Percentiles rank a stretch among this genome's conserved stretches.
These are phyloP conservation scores for Kodamaea kaohsiungensis DNA, from an alignment of 805 yeast genomes.

Conservation along the genomic window DNA sequence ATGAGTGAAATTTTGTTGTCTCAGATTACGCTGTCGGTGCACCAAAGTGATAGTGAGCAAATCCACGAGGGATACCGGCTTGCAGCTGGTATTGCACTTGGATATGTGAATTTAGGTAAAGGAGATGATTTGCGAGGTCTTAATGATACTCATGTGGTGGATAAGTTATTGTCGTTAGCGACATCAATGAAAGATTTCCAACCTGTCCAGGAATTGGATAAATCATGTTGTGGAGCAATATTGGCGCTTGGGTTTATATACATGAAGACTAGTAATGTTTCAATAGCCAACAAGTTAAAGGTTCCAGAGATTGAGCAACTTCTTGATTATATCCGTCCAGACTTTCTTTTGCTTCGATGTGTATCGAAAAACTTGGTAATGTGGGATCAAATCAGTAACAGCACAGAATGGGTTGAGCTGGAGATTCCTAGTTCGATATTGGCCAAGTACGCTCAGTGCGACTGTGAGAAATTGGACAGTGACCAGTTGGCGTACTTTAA, in stretches of 20 bases:
- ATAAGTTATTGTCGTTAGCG: slow-evolving; percentile 58
- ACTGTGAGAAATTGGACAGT: slow-evolving; percentile 42
- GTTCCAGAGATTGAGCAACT: slow-evolving; percentile 62
- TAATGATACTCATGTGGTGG: slow-evolving; percentile 65
- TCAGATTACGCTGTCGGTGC: slow-evolving; percentile 60
- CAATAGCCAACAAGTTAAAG: slow-evolving; percentile 60
- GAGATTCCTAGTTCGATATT: slow-evolving; percentile 54
- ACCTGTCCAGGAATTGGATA: slow-evolving; percentile 56
- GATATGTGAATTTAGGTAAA: slow-evolving; percentile 77
- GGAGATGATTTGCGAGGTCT: slow-evolving; percentile 62
- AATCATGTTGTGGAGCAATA: slow-evolving; percentile 71
- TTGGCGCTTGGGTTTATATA: slow-evolving; percentile 75
- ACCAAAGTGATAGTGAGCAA: slow-evolving; percentile 53
- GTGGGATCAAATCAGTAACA: slow-evolving; percentile 64
- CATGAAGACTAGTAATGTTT: slow-evolving; percentile 60
- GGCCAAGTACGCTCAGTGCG: slow-evolving; percentile 28
- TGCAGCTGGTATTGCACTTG: slow-evolving; percentile 87
- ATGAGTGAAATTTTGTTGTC: slow-evolving; percentile 79
- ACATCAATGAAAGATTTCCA: slow-evolving; percentile 63
- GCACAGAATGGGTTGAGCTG: slow-evolving; percentile 54
- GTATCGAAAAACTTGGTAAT: slow-evolving; percentile 63
- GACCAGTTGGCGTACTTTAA: slow-evolving; percentile 65
- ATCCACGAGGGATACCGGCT: slow-evolving; percentile 80
- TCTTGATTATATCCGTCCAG: slow-evolving; percentile 77
- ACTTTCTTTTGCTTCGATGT: slow-evolving; percentile 64